Evolutionary conservation across 345 rosid species (phyloP).

Genomic region (Corchorus olitorius): DNA sequence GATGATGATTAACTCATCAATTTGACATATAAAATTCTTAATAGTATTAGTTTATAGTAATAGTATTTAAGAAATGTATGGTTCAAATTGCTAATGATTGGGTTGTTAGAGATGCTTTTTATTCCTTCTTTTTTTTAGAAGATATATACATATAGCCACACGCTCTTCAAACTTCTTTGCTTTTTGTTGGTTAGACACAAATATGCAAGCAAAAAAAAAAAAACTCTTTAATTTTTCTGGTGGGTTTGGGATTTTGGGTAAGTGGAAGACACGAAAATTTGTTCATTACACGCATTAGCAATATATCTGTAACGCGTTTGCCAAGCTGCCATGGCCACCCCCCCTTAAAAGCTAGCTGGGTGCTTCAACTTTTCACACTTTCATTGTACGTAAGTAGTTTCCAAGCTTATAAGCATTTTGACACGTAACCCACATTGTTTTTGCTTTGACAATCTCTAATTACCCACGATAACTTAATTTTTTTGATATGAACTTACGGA

Average conservation of each 20-base stretch:
- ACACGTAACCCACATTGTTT: background rate
- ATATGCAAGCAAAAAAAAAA: background rate
- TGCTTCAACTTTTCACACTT: background rate
- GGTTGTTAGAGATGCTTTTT: conserved; percentile 40
- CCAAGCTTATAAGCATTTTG: background rate
- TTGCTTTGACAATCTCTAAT: background rate
- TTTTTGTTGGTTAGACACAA: conserved; percentile 19
- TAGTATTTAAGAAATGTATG: conserved; percentile 11
- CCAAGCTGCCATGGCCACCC: conserved; percentile 38
- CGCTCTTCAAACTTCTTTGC: conserved; percentile 1
- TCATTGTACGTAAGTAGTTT: background rate
- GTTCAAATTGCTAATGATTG: conserved; percentile 36
- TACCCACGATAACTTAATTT: background rate
- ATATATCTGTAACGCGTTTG: conserved; percentile 28
- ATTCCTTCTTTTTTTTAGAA: background rate
- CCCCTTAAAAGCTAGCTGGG: background rate
- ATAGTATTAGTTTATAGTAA: background rate
- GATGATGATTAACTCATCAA: background rate
- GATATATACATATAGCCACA: background rate
- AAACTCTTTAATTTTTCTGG: background rate
- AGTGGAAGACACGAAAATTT: conserved; percentile 44
- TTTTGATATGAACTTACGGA: background rate
- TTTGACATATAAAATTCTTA: background rate
- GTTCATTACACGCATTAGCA: conserved; percentile 14
- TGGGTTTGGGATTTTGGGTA: background rate